Evolutionary conservation across 345 rosid species (phyloP).

Genomic region (Garcia nutans): DNA sequence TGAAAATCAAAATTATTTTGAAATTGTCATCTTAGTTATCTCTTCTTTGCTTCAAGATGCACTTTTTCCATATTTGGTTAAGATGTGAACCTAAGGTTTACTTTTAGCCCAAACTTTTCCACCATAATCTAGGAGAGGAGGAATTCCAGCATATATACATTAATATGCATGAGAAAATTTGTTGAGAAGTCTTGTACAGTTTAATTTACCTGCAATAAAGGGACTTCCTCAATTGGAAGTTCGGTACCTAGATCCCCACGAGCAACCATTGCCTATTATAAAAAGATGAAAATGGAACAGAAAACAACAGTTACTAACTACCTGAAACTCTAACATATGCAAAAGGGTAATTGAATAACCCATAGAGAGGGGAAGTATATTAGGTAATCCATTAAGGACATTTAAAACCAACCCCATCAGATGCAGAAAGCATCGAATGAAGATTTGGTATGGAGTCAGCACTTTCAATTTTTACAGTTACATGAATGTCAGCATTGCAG

Average conservation of each 20-base stretch:
- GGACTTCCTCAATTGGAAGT: slow-evolving; percentile 97
- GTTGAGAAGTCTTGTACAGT: neutral
- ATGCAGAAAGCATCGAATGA: slow-evolving; percentile 80
- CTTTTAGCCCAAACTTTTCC: neutral
- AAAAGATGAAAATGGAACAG: slow-evolving; percentile 1
- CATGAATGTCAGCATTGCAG: slow-evolving; percentile 77
- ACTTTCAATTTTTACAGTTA: slow-evolving; percentile 85
- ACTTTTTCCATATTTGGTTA: neutral
- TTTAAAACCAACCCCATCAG: slow-evolving; percentile 80
- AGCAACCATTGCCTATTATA: slow-evolving; percentile 91
- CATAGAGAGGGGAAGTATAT: neutral
- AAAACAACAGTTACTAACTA: neutral
- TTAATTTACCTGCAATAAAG: slow-evolving; percentile 76
- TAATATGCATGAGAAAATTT: neutral
- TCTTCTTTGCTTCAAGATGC: neutral
- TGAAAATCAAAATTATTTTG: neutral
- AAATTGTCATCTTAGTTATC: neutral
- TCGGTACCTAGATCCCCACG: slow-evolving; percentile 99
- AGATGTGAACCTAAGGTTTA: neutral
- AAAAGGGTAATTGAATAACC: neutral
- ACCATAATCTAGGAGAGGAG: neutral
- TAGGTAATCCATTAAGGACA: neutral
- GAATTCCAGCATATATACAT: neutral
- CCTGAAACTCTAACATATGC: neutral
- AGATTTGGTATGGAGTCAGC: slow-evolving; percentile 95